Conservation (phyloP, 78 protist genomes). For the Parvularia atlantis region DNA sequence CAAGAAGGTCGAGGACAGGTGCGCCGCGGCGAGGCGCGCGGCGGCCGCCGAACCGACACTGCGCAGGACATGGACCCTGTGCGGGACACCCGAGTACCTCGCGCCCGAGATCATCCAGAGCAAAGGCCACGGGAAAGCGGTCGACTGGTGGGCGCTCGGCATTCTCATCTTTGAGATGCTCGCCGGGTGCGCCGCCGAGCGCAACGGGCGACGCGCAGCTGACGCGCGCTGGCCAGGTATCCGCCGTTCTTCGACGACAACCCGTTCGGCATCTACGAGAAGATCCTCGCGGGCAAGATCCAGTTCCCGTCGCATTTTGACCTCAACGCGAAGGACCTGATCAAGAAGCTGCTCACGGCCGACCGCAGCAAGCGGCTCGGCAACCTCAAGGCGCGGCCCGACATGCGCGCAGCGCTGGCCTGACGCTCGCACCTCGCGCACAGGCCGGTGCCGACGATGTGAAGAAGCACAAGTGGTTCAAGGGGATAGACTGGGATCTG, state of each 20-base stretch:
- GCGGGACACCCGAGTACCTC: conserved; percentile 88
- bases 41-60: too few species aligned
- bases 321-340: conserved; percentile 67
- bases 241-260: conserved; percentile 88
- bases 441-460: conserved; percentile 75
- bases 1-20: not conserved
- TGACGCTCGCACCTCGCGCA: not conserved
- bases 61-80: conserved; percentile 78
- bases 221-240: conserved; percentile 1
- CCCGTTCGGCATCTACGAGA: conserved; percentile 74
- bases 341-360: conserved; percentile 59
- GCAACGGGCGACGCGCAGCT: not conserved
- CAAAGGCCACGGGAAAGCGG: conserved; percentile 87
- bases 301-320: conserved; percentile 76
- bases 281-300: conserved; percentile 68
- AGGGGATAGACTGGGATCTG: conserved; percentile 67
- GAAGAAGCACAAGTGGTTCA: conserved; percentile 80
- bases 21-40: not conserved
- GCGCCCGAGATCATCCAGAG: conserved; percentile 81
- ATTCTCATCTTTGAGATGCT: not conserved
- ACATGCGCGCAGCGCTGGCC: not conserved
- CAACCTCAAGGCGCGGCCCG: conserved; percentile 25
- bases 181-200: not conserved
- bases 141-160: conserved; percentile 89
- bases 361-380: conserved; percentile 86